phyloP scores from a whole-genome alignment of 345 rosid species.

The Lumnitzera racemosa region DNA sequence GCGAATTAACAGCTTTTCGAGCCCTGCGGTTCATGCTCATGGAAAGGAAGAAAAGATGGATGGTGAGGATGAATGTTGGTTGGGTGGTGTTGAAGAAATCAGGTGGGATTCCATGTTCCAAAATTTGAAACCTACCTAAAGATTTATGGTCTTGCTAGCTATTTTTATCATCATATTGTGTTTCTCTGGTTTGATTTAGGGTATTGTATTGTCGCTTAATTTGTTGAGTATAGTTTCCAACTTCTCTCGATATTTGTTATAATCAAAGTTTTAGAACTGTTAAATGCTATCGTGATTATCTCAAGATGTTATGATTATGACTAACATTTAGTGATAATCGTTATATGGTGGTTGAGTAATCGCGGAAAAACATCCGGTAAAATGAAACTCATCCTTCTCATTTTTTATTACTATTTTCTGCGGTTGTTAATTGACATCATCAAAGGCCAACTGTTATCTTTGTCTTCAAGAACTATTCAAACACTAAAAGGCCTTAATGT shows the following conservation, averaged over 20 bases:
- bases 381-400: conserved; percentile 20
- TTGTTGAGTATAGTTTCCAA: too few relatives aligned
- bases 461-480: too few relatives aligned
- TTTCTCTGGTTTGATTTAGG: too few relatives aligned
- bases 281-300: too few relatives aligned
- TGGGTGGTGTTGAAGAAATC: conserved; percentile 47
- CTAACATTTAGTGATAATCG: conserved; percentile 42
- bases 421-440: background rate
- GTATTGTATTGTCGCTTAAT: too few relatives aligned
- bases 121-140: conserved; percentile 78
- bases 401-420: conserved; percentile 10
- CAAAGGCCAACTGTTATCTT: too few relatives aligned
- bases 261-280: too few relatives aligned
- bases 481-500: too few relatives aligned
- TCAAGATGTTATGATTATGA: background rate
- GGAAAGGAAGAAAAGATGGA: conserved; percentile 32
- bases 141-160: background rate
- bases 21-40: conserved; percentile 38
- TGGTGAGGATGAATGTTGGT: conserved; percentile 37
- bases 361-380: too few relatives aligned
- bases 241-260: too few relatives aligned
- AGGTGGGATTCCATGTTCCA: conserved; percentile 97
- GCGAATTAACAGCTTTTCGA: conserved; percentile 14
- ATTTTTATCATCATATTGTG: too few relatives aligned
- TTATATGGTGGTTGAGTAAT: conserved; percentile 9